phyloP scores from a whole-genome alignment of 805 yeast species.

The Myxozyma mucilagina region DNA sequence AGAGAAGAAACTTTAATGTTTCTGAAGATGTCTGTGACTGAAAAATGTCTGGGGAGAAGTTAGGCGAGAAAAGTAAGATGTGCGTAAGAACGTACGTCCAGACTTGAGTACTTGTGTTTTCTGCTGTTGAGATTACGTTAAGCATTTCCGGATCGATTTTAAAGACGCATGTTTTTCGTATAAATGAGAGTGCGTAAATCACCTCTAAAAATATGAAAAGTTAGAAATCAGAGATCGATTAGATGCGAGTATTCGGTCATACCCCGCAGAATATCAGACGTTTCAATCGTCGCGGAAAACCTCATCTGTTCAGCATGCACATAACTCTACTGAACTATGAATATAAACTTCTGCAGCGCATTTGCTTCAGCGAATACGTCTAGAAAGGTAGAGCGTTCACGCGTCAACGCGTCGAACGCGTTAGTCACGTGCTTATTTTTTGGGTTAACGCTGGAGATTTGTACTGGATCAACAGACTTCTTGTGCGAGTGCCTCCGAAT shows the following conservation, averaged over 20 bases:
- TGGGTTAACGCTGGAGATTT: too few relatives aligned
- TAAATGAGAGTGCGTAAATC: conserved; percentile 50
- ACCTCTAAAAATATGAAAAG: conserved; percentile 39
- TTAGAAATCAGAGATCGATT: not conserved
- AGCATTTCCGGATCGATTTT: conserved; percentile 55
- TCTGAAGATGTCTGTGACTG: conserved; percentile 12
- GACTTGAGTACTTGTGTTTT: conserved; percentile 58
- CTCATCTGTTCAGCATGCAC: not conserved
- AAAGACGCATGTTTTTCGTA: conserved; percentile 58
- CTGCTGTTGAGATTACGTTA: conserved; percentile 52
- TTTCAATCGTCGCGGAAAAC: not conserved
- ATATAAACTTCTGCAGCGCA: too few relatives aligned
- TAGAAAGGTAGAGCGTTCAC: too few relatives aligned
- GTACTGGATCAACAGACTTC: too few relatives aligned
- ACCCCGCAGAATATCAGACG: conserved; percentile 11
- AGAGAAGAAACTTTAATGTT: conserved; percentile 25
- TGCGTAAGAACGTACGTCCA: conserved; percentile 45
- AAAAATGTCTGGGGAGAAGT: conserved; percentile 7
- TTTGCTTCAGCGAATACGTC: too few relatives aligned
- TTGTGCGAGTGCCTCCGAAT: too few relatives aligned
- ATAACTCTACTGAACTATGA: not conserved
- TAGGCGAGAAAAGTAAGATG: not conserved
- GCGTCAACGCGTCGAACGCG: too few relatives aligned
- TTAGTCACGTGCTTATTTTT: too few relatives aligned
- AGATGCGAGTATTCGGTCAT: not conserved